These are phyloP conservation scores for Hypoxylon fragiforme DNA, from an alignment of 495 filamentous ascomycete genomes.

Conservation along the genomic window DNA sequence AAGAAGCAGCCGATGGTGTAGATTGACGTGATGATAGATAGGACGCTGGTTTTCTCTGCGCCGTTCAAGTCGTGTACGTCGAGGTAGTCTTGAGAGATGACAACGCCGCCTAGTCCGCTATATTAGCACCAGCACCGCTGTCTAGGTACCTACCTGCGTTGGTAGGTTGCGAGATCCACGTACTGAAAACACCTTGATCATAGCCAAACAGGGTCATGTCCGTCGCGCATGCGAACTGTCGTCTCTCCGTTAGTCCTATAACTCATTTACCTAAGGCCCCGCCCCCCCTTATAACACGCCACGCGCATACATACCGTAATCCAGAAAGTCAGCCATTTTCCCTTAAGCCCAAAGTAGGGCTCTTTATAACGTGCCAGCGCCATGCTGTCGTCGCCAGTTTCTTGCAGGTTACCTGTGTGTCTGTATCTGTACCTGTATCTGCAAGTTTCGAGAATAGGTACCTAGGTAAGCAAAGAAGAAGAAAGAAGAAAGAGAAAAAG, in stretches of 20 bases:
- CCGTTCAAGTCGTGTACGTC: conserved; percentile 54
- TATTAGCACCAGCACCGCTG: conserved; percentile 18
- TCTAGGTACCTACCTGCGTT: too few species aligned
- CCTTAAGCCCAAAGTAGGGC: conserved; percentile 61
- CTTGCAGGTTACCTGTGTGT: too few species aligned
- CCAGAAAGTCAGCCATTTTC: conserved; percentile 63
- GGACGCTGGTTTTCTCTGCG: conserved; percentile 49
- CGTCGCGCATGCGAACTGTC: conserved; percentile 55
- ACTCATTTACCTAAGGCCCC: not conserved
- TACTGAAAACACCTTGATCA: conserved; percentile 51
- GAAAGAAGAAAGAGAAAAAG: too few species aligned
- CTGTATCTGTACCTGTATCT: too few species aligned
- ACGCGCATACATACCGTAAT: conserved; percentile 52
- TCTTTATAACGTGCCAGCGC: conserved; percentile 30
- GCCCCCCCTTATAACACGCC: too few species aligned
- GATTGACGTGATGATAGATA: conserved; percentile 64
- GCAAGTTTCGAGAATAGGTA: conserved; percentile 2
- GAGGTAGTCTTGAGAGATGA: conserved; percentile 61
- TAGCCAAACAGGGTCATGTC: conserved; percentile 65
- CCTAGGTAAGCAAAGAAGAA: conserved; percentile 4
- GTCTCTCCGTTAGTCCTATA: not conserved
- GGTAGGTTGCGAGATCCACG: not conserved
- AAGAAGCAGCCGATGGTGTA: conserved; percentile 70
- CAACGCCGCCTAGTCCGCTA: conserved; percentile 50
- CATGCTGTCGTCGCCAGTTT: conserved; percentile 9